Evolutionary conservation across 768 basidiomycete genomes (phyloP), one percentile per base, ranked within the genome.

Genomic region (Tylopilus subfusipes): DNA sequence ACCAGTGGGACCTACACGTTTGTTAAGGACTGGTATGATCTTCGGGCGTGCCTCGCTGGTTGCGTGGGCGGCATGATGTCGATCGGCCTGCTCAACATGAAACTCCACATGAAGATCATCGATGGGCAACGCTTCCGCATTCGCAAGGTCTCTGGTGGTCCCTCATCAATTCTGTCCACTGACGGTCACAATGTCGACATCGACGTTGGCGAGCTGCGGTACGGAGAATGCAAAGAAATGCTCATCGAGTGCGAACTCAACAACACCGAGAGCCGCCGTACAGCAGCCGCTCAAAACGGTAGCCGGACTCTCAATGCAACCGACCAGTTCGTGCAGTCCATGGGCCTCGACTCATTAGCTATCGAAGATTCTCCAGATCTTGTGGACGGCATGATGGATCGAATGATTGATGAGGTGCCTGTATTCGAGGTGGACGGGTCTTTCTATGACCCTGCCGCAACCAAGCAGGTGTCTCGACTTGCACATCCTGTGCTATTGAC

Each of bases 191-290:
- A 98, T 65, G 93, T 96, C 43, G 95, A 99, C 68, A 85, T 98
- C 54, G 94, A 98, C 65, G 80, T 98, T 21, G 90, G 93, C 38
- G 96, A 98, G 74, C 75, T 98, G 63, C 79, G 94, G 52, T 95
- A 91, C 65, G 97, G 97, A n/a, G 95, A 98, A 76, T 81, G 84
- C 66, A 92, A 96, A 73, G 97, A 99, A 80, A 93, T 99, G 83
- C 79, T 99, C 21, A 83, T 99, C 56, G 96, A 99, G 73, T 69
- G 68, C 30, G 97, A 99, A 73, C 80, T 97, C 56, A 90, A 93
- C 66, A 90, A 92, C 63, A 75, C 77, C 50, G 88, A 91, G 53
- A 57, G 52, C 40, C 64, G 64, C 48, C 68, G 58, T 30, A 39
- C 42, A 9, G 59, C 50, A 38, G 36, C 42, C 18, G 38, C 44